Percentiles rank a stretch among this genome's conserved stretches.
Conservation (phyloP, 2,329 filamentous ascomycete genomes). For the Delphinella strobiligena region DNA sequence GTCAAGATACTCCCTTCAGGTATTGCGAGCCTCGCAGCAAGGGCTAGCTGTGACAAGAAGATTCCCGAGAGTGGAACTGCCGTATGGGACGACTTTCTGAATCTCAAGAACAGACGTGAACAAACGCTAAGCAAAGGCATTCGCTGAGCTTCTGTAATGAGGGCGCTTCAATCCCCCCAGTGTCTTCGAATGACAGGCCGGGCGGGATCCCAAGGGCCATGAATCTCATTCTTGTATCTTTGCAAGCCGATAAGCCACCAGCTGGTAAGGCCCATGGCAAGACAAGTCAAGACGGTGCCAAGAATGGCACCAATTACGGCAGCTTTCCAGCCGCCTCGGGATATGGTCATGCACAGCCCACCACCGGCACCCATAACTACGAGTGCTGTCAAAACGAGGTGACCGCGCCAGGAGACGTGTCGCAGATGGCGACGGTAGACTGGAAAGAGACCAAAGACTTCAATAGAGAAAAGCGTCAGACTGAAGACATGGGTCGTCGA, state of each 20-base stretch:
- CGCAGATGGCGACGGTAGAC: constrained; percentile 85
- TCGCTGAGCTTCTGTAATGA: too few species aligned
- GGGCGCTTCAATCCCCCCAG: too few species aligned
- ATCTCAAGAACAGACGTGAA: neutral
- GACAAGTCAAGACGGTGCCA: constrained; percentile 58
- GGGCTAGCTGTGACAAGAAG: neutral
- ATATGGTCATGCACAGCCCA: constrained; percentile 55
- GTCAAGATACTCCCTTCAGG: neutral
- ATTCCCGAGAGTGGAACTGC: neutral
- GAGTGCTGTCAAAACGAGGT: constrained; percentile 61
- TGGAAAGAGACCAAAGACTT: constrained; percentile 95
- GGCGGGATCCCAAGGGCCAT: constrained; percentile 94
- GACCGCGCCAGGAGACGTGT: constrained; percentile 69
- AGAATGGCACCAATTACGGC: constrained; percentile 62
- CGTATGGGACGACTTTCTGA: neutral
- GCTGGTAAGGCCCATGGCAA: constrained; percentile 85
- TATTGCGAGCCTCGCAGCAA: neutral
- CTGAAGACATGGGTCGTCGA: constrained; percentile 92
- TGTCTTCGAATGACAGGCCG: constrained; percentile 71
- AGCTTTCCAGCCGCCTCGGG: constrained; percentile 41
- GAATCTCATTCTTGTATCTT: constrained; percentile 98
- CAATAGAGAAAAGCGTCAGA: constrained; percentile 88
- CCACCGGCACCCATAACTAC: constrained; percentile 71
- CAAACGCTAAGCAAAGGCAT: neutral
- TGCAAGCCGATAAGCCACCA: constrained; percentile 98